phyloP scores from a whole-genome alignment of 257 asterid species.

The Euphrasia confusa region DNA sequence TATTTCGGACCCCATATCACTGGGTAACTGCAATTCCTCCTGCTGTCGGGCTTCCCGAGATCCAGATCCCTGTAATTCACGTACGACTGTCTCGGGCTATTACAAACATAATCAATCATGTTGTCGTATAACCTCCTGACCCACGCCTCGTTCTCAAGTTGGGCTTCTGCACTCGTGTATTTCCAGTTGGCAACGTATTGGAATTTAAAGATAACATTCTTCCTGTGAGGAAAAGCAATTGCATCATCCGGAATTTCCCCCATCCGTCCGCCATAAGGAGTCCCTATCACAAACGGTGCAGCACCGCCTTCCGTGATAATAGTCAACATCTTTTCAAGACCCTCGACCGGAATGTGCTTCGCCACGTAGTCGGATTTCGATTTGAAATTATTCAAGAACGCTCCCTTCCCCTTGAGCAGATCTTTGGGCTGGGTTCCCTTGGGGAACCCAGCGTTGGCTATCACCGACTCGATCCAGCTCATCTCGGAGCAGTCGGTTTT shows the following conservation, averaged over 20 bases:
- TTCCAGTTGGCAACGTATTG: slow-evolving; percentile 53
- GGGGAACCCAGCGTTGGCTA: too few species aligned
- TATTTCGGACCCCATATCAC: slow-evolving; percentile 54
- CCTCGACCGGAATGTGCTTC: slow-evolving; percentile 40
- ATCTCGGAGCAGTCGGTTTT: too few species aligned
- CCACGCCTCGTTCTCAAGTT: slow-evolving; percentile 48
- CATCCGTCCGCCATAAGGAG: slow-evolving; percentile 76
- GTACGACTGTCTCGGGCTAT: slow-evolving; percentile 56
- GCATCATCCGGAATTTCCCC: slow-evolving; percentile 49
- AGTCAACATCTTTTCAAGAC: slow-evolving; percentile 55
- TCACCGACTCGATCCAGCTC: too few species aligned
- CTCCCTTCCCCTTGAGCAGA: too few species aligned
- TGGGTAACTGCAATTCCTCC: slow-evolving; percentile 36
- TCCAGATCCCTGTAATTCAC: slow-evolving; percentile 37
- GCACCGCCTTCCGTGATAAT: too few species aligned
- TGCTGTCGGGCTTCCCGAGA: slow-evolving; percentile 34
- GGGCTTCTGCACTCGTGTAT: slow-evolving; percentile 31
- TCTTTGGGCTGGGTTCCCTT: too few species aligned
- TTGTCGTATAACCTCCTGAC: slow-evolving; percentile 43
- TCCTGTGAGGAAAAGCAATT: slow-evolving; percentile 58
- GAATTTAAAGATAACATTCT: slow-evolving; percentile 37
- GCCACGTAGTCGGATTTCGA: too few species aligned
- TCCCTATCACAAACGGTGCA: slow-evolving; percentile 7
- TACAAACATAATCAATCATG: slow-evolving; percentile 54
- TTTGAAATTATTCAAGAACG: too few species aligned